phyloP scores from a whole-genome alignment of 441 rosid species.

The Pelargonium citronellum region DNA sequence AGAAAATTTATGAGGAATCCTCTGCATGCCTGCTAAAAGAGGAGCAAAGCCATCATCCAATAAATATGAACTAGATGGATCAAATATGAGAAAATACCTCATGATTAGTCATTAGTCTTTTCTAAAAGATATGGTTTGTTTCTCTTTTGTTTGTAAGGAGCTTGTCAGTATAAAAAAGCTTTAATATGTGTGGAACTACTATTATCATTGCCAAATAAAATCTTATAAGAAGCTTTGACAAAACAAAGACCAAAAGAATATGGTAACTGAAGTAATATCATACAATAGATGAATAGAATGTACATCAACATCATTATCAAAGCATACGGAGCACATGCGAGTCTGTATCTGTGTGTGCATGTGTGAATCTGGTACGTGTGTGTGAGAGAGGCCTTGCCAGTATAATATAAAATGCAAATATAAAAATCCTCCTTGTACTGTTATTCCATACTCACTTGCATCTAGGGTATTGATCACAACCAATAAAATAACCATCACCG shows the following conservation, averaged over 20 bases:
- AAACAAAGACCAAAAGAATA: not conserved
- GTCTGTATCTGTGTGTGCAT: not conserved
- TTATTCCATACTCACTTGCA: constrained; percentile 74
- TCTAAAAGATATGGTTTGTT: not conserved
- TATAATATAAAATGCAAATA: constrained; percentile 12
- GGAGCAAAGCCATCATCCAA: not conserved
- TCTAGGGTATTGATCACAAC: constrained; percentile 83
- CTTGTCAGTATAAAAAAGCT: not conserved
- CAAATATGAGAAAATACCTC: not conserved
- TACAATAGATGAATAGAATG: not conserved
- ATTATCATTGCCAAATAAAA: not conserved
- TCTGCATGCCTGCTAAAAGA: not conserved
- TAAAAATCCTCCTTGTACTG: constrained; percentile 12
- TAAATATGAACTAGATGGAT: not conserved
- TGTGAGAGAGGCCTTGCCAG: constrained; percentile 4
- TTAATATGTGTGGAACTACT: not conserved
- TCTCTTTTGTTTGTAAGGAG: not conserved
- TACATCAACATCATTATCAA: not conserved
- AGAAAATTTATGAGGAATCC: not conserved
- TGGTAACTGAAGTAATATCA: not conserved
- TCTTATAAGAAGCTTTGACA: not conserved
- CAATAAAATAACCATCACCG: constrained; percentile 89
- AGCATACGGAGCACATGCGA: not conserved
- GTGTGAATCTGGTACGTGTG: not conserved
- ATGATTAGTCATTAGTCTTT: not conserved